phyloP scores from a whole-genome alignment of 202 grass and related monocot genomes.

The Digitaria exilis region DNA sequence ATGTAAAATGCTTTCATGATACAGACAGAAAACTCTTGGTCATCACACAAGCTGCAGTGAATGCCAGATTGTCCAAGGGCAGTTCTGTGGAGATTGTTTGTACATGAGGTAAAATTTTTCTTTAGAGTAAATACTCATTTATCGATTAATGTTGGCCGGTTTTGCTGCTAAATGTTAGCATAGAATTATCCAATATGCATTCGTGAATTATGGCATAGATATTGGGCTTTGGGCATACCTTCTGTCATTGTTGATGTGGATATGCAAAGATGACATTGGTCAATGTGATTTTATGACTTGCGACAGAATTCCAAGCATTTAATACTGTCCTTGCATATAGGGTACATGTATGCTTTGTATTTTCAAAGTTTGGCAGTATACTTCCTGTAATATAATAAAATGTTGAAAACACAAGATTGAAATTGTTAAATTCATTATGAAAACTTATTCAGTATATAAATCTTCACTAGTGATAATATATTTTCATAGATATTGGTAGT shows the following conservation, averaged over 20 bases:
- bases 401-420: not conserved
- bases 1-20: conserved; percentile 28
- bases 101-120: conserved; percentile 70
- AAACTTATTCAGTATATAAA: not conserved
- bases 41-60: conserved; percentile 71
- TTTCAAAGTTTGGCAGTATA: not conserved
- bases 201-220: not conserved
- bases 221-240: not conserved
- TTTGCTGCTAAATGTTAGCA: conserved; percentile 15
- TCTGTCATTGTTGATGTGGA: not conserved
- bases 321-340: not conserved
- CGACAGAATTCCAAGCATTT: not conserved
- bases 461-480: too few species aligned
- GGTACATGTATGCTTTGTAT: too few species aligned
- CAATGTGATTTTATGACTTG: not conserved
- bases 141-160: not conserved
- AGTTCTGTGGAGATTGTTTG: conserved; percentile 98
- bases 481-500: not conserved
- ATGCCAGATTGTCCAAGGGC: conserved; percentile 81
- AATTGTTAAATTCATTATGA: not conserved
- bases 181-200: not conserved
- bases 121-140: not conserved
- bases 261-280: not conserved
- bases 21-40: conserved; percentile 92
- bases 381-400: not conserved